Evolutionary conservation across 2,329 filamentous ascomycete species (phyloP), one percentile per base, ranked within the genome.

Genomic region (Phyllosticta citribraziliensis): DNA sequence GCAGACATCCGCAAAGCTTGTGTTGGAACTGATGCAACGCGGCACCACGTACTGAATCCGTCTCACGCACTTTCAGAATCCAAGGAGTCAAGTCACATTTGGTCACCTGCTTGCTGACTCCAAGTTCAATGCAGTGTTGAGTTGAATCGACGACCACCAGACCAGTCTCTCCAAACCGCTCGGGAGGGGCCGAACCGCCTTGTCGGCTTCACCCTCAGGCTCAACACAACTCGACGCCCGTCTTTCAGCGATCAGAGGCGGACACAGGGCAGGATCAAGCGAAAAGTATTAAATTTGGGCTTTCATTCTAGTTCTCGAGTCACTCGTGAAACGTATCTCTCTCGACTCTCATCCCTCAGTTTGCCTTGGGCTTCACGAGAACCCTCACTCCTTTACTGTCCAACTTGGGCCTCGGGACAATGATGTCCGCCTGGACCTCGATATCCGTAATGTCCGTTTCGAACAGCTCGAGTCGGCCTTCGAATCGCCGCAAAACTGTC

Each of bases 251-350:
- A 12, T 5, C 33, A 40, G 9, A 40, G 5, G 33, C 10, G 33
- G 11, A 5, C 14, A 40, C 5, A 40, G 5, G 33, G 14, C 9
- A 40, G 9, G 10, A 40, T 40, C 9, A 40, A 40, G 14, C 30
- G 12, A 5, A 33, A 33, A 2, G 12, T 33, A 12, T 33, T 4
- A 5, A 33, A 9, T 22, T 52, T 64, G 66, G 80, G 70, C 60
- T 65, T 88, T 71, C 89, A 73, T 84, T 87, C 85, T 82, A 76
- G 80, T 22, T 3, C 22, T 22, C 22, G 22, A 22, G 22, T 22
- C 22, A 22, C 22, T 22, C 22, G 22, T 5, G 27, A 30, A 8
- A 10, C 5, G 27, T 30, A 8, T 30, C 5, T 30, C 5, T 8
- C 25, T 27, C 25, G 25, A 4, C 5, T 5, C 25, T 8, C 5